Conservation (phyloP, 768 basidiomycete genomes). For the Hydnomerulius pinastri region DNA sequence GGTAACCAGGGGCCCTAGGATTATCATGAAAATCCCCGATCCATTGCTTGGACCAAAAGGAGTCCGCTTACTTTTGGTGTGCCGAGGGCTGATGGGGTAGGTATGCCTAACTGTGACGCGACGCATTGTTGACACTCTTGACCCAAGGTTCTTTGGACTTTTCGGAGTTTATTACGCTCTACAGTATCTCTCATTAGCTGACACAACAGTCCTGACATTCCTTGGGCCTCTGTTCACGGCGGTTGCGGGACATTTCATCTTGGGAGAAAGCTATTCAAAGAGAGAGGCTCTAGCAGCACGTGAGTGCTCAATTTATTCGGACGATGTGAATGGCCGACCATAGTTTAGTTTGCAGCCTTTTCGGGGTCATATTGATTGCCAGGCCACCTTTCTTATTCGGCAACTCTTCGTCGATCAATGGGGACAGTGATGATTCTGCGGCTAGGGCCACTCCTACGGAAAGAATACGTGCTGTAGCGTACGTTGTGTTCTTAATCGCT, state of each 20-base stretch:
- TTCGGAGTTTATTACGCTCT: constrained; percentile 70
- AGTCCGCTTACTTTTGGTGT: constrained; percentile 55
- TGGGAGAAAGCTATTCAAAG: constrained; percentile 59
- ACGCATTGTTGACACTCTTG: neutral
- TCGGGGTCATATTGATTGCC: constrained; percentile 81
- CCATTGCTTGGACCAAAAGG: constrained; percentile 71
- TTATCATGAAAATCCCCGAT: constrained; percentile 46
- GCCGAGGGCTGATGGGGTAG: constrained; percentile 67
- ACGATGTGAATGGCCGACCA: no score
- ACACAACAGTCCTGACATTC: constrained; percentile 78
- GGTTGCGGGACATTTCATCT: constrained; percentile 58
- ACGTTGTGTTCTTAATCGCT: constrained; percentile 1
- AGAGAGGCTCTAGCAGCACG: constrained; percentile 59
- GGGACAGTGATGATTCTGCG: neutral
- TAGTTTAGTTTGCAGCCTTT: constrained; percentile 57
- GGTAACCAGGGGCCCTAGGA: no score
- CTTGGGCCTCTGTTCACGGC: constrained; percentile 67
- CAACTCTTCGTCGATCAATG: neutral
- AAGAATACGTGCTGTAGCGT: constrained; percentile 65
- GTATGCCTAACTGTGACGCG: constrained; percentile 11
- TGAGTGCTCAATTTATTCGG: no score
- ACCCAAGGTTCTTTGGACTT: constrained; percentile 68
- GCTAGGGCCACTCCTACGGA: constrained; percentile 28
- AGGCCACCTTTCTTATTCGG: constrained; percentile 78
- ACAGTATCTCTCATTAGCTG: constrained; percentile 74